Evolutionary conservation across 2,329 filamentous ascomycete species (phyloP), one percentile per base, ranked within the genome.

Genomic region (Penicillium sp.): DNA sequence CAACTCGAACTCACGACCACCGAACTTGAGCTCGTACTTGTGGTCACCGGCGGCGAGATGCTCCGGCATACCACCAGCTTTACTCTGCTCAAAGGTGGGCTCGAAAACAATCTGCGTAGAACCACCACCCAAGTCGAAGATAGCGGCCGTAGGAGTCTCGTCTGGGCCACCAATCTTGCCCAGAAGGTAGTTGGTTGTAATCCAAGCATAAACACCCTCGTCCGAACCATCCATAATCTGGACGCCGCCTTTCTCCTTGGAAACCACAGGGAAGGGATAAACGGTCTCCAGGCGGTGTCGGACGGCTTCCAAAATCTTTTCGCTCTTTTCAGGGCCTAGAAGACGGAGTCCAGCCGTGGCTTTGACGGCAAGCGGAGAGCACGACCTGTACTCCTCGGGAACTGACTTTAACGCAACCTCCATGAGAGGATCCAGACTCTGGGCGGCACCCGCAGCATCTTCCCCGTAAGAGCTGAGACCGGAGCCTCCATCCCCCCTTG

Each of bases 51-150:
- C 86, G 14, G 85, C 80, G 64, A 99, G 80, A 69, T 85, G 87
- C 67, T 89, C 85, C 0, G 91, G 91, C 78, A 96, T 87, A 52
- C 90, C 91, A 54, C 88, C 88, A 41, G 80, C 76, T 47, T 80
- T 72, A 49, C 81, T 80, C 47, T 81, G 80, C 68, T 88, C 86
- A 74, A 95, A 99, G 43, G 87, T 95, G 18, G 95, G 95, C 77
- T 99, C 84, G 72, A 97, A 99, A 60, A 99, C 95, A 66, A 99
- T 96, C 75, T 99, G 93, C 12, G 95, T 99, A 18, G 91, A 96
- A 46, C 93, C 93, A 64, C 93, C 93, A 56, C 93, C 93, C 41
- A 99, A 86, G 68, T 99, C 93, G 65, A 99, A 95, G 51, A 96
- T 84, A 42, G 93, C 93, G 34, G 93, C 95, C 1, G 93, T 97